Percentiles rank a stretch among this genome's conserved stretches.
These are phyloP conservation scores for Microstegium vimineum DNA, from an alignment of 176 grass and related monocot genomes.

Conservation along the genomic window DNA sequence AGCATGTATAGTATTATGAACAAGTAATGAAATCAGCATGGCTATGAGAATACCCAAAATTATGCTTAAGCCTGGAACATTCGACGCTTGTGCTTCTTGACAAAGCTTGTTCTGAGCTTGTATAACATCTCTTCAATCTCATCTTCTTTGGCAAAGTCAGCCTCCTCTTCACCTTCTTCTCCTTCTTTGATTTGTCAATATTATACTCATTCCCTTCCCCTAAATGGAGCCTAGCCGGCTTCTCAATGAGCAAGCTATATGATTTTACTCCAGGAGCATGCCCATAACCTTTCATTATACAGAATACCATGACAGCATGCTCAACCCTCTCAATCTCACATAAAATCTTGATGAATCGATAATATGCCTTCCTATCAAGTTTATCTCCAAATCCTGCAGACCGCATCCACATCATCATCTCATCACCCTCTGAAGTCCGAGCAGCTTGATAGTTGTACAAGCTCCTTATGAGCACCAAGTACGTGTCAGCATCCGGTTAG, in stretches of 20 bases:
- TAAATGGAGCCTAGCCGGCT: conserved; percentile 64
- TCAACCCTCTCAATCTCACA: conserved; percentile 96
- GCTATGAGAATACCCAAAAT: conserved; percentile 20
- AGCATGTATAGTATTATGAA: conserved; percentile 8
- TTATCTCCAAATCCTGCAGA: conserved; percentile 69
- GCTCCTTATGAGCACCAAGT: conserved; percentile 66
- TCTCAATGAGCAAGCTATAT: conserved; percentile 65
- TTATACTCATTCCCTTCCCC: conserved; percentile 68
- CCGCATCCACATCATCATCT: conserved; percentile 77
- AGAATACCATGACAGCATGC: conserved; percentile 56
- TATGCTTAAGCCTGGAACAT: conserved; percentile 34
- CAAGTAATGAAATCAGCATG: conserved; percentile 10
- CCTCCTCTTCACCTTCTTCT: conserved; percentile 84
- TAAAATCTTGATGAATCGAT: conserved; percentile 85
- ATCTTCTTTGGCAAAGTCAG: conserved; percentile 78
- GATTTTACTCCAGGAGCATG: conserved; percentile 78
- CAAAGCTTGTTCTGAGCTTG: conserved; percentile 80
- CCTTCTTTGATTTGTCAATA: conserved; percentile 58
- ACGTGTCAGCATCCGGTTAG: conserved; percentile 77
- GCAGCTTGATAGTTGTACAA: conserved; percentile 91
- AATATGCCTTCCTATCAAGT: conserved; percentile 81
- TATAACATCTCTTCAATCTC: conserved; percentile 76
- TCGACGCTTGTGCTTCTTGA: conserved; percentile 62
- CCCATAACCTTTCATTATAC: conserved; percentile 63
- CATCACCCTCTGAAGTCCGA: conserved; percentile 65